Evolutionary conservation across 1,139 yeast species (phyloP).

Genomic region (Nakaseomyces uthaithaninus): DNA sequence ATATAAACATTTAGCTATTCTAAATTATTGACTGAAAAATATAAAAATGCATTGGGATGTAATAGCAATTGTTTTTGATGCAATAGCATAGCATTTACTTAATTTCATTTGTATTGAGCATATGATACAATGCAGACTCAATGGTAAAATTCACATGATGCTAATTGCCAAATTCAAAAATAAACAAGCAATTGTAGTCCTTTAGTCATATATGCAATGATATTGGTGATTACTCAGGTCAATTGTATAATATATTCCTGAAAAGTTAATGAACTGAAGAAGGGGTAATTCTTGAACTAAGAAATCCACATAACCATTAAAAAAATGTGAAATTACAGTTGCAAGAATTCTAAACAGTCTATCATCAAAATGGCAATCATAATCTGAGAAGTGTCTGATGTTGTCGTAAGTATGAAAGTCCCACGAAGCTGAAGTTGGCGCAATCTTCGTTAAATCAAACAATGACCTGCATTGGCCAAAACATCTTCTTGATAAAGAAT

Average conservation of each 20-base stretch:
- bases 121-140: no score
- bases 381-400: conserved; percentile 33
- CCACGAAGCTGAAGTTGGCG: conserved; percentile 36
- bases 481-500: conserved; percentile 36
- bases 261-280: conserved; percentile 19
- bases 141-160: no score
- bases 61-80: no score
- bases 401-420: conserved; percentile 37
- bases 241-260: conserved; percentile 27
- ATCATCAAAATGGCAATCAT: conserved; percentile 33
- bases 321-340: conserved; percentile 36
- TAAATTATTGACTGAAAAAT: no score
- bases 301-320: conserved; percentile 33
- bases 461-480: conserved; percentile 28
- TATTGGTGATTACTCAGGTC: conserved; percentile 13
- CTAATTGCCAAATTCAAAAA: conserved; percentile 8
- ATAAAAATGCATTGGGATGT: no score
- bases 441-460: conserved; percentile 19
- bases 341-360: conserved; percentile 27
- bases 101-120: no score
- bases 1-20: no score
- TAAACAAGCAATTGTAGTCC: not conserved
- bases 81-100: no score
- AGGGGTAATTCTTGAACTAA: conserved; percentile 28
- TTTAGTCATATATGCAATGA: conserved; percentile 19